Evolutionary conservation across 495 filamentous ascomycete genomes (phyloP).

Genomic region (Daldinia childiae): DNA sequence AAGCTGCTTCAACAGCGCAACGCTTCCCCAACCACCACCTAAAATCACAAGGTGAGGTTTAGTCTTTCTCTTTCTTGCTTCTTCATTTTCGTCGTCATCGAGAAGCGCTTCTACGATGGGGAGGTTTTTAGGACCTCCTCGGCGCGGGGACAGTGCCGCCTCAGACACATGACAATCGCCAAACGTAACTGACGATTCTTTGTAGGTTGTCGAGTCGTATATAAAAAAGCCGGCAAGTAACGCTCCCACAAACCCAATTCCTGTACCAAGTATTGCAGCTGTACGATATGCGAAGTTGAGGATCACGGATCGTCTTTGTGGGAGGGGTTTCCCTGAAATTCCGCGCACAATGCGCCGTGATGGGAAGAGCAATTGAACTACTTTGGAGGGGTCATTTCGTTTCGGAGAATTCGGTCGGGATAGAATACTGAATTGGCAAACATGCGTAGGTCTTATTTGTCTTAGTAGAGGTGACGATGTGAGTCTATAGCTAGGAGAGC

Average conservation of each 20-base stretch:
- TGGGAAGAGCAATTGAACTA: constrained; percentile 26
- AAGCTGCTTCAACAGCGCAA: constrained; percentile 89
- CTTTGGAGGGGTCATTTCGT: constrained; percentile 21
- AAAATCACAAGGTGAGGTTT: constrained; percentile 93
- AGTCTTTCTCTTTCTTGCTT: constrained; percentile 72
- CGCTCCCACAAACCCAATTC: constrained; percentile 54
- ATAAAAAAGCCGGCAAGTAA: constrained; percentile 85
- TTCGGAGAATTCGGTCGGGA: constrained; percentile 28
- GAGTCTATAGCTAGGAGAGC: constrained; percentile 30
- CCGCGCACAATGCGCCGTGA: constrained; percentile 40
- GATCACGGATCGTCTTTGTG: constrained; percentile 52
- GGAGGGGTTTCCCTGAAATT: constrained; percentile 61
- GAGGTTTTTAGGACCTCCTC: constrained; percentile 94
- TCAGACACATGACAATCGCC: constrained; percentile 84
- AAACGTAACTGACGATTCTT: constrained; percentile 64
- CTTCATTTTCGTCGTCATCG: constrained; percentile 82
- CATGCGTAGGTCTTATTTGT: constrained; percentile 22
- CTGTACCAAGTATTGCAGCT: constrained; percentile 60
- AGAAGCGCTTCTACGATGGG: constrained; percentile 88
- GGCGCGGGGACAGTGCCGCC: constrained; percentile 79
- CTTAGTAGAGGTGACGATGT: constrained; percentile 8
- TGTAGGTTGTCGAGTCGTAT: constrained; percentile 94
- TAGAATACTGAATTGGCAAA: constrained; percentile 31
- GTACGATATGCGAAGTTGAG: constrained; percentile 62
- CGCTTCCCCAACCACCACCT: constrained; percentile 94